phyloP scores from a whole-genome alignment of 23 red algal genomes.

The Cyanidiococcus yangmingshanensis region DNA sequence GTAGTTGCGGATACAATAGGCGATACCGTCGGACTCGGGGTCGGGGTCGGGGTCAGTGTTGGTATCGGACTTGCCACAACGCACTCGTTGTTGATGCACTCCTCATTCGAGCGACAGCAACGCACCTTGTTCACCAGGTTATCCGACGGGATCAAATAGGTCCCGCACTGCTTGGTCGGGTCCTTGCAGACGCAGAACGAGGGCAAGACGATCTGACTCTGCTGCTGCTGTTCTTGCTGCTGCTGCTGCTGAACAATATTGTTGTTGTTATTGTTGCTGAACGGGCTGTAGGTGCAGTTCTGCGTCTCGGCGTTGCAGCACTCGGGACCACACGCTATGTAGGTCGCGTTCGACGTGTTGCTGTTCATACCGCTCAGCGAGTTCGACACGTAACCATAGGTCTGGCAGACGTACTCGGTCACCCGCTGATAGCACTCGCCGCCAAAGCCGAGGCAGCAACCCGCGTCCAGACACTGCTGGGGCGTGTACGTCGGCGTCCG shows the following conservation, averaged over 20 bases:
- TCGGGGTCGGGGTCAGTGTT: no score
- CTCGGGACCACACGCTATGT: slow-evolving; percentile 3
- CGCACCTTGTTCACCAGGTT: slow-evolving; percentile 22
- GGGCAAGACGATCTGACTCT: neutral
- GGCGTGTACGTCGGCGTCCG: neutral
- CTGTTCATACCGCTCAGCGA: neutral
- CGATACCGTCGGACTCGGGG: neutral
- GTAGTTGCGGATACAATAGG: neutral
- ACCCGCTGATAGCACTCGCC: slow-evolving; percentile 12
- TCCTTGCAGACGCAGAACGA: slow-evolving; percentile 19
- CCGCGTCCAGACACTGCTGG: slow-evolving; percentile 20
- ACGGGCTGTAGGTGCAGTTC: slow-evolving; percentile 17
- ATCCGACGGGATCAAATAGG: slow-evolving; percentile 16
- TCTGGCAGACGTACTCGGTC: slow-evolving; percentile 7
- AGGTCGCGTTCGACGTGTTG: neutral
- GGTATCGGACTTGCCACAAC: neutral
- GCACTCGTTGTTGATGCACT: slow-evolving; percentile 11
- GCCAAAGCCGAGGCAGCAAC: slow-evolving; percentile 7
- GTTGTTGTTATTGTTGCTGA: neutral
- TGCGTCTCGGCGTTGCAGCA: slow-evolving; percentile 19
- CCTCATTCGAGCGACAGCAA: neutral
- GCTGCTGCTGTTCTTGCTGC: neutral
- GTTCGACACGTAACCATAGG: neutral
- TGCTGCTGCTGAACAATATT: neutral
- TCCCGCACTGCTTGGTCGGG: slow-evolving; percentile 17